These are phyloP conservation scores for Brassica hybrid DNA, from an alignment of 441 rosid species.

Conservation along the genomic window DNA sequence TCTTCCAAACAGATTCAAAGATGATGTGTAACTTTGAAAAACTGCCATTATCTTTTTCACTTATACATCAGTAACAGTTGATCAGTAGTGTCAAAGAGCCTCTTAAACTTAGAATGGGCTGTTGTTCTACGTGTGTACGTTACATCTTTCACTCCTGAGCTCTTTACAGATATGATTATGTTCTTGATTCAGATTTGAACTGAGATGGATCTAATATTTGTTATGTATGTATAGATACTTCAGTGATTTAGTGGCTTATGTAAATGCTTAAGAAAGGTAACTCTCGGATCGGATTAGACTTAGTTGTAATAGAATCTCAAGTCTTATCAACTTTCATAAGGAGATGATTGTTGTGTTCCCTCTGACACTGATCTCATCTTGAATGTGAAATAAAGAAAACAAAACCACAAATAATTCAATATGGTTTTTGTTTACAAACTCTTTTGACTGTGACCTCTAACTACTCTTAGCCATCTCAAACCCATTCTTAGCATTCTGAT, in stretches of 20 bases:
- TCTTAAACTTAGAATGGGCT: conserved; percentile 3
- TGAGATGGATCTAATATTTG: not conserved
- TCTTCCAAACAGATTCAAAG: not conserved
- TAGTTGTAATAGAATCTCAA: not conserved
- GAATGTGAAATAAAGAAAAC: not conserved
- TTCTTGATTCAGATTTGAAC: conserved; percentile 7
- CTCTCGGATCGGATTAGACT: conserved; percentile 2
- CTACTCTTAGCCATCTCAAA: not conserved
- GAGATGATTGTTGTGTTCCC: not conserved
- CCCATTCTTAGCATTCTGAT: not conserved
- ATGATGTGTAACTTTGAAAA: conserved; percentile 21
- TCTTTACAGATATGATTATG: not conserved
- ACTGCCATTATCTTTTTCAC: conserved; percentile 14
- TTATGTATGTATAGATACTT: not conserved
- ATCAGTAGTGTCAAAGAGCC: conserved; percentile 10
- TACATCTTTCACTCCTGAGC: not conserved
- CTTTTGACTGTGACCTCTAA: not conserved
- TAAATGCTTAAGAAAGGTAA: not conserved
- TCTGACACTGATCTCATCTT: not conserved
- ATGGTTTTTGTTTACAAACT: not conserved
- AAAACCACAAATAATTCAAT: not conserved
- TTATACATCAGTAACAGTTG: not conserved
- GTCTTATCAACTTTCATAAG: not conserved
- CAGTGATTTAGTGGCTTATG: not conserved
- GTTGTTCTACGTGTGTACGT: no score